A percentile compares a stretch with the other conserved stretches of the same genome.
Conservation (phyloP, 192 early-diverging fungal species). For the Coemansia sp. region DNA sequence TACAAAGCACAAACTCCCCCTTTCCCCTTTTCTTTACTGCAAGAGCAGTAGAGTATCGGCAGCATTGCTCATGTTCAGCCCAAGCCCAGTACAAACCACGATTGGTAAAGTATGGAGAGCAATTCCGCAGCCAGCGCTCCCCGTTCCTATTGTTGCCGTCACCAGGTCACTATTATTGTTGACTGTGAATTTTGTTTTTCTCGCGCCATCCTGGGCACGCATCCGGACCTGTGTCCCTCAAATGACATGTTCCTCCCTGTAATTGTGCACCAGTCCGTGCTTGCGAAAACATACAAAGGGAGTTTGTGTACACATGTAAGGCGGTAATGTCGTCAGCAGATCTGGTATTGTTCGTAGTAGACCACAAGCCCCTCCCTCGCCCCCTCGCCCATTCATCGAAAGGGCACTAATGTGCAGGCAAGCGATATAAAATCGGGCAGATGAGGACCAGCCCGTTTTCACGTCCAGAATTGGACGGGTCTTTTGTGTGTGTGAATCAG, state of each 20-base stretch:
- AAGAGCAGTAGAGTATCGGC: conserved; percentile 9
- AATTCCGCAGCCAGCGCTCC: conserved; percentile 14
- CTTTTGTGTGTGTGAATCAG: conserved; percentile 7
- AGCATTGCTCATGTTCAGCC: background rate
- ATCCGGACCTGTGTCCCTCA: background rate
- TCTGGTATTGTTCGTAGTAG: conserved; percentile 11
- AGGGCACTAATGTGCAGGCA: conserved; percentile 9
- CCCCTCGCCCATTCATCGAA: background rate
- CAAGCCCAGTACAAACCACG: background rate
- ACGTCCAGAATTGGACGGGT: background rate
- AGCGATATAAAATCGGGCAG: conserved; percentile 4
- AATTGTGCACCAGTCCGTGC: background rate
- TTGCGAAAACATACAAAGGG: background rate
- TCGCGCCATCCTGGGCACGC: background rate
- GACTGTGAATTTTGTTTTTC: conserved; percentile 7
- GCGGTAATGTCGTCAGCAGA: conserved; percentile 19
- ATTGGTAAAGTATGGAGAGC: background rate
- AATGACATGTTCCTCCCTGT: background rate
- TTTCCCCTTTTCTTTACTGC: conserved; percentile 1
- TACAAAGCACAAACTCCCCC: conserved; percentile 3
- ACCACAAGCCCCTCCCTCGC: conserved; percentile 11
- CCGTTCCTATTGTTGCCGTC: background rate
- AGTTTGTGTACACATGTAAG: background rate
- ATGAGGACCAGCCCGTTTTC: background rate
- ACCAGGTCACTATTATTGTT: background rate